Evolutionary conservation across 805 yeast genomes (phyloP).

Genomic region (Spathaspora arborariae): DNA sequence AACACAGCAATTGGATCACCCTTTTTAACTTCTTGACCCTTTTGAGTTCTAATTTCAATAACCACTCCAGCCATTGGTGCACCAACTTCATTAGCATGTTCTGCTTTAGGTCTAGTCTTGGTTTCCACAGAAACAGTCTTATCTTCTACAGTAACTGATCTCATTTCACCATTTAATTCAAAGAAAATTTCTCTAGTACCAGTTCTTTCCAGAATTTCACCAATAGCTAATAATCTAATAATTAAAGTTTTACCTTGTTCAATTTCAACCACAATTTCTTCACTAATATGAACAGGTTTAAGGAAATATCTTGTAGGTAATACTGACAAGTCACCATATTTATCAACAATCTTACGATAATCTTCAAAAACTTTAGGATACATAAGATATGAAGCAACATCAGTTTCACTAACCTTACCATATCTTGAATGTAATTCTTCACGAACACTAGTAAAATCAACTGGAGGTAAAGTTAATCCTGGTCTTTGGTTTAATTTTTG

Average conservation of each 20-base stretch:
- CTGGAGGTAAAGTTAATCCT: slow-evolving; percentile 84
- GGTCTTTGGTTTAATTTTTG: slow-evolving; percentile 87
- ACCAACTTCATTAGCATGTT: slow-evolving; percentile 88
- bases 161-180: slow-evolving; percentile 96
- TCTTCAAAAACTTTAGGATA: slow-evolving; percentile 96
- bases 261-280: slow-evolving; percentile 84
- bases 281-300: slow-evolving; percentile 81
- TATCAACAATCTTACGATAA: slow-evolving; percentile 67
- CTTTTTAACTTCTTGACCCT: slow-evolving; percentile 86
- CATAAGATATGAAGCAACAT: slow-evolving; percentile 95
- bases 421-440: slow-evolving; percentile 74
- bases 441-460: slow-evolving; percentile 68
- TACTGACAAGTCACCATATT: slow-evolving; percentile 89
- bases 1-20: slow-evolving; percentile 93
- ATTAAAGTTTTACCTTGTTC: slow-evolving; percentile 94
- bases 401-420: slow-evolving; percentile 73
- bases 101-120: slow-evolving; percentile 86
- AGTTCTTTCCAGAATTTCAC: slow-evolving; percentile 78
- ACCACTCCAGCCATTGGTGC: slow-evolving; percentile 99
- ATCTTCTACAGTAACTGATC: slow-evolving; percentile 91
- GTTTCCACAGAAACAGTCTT: slow-evolving; percentile 82
- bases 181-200: slow-evolving; percentile 96
- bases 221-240: slow-evolving; percentile 86
- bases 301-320: slow-evolving; percentile 90
- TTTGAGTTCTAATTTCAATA: slow-evolving; percentile 88